Evolutionary conservation across 78 protist species (phyloP), one percentile per base, ranked within the genome.

Genomic region (Pelomyxa schiedti): DNA sequence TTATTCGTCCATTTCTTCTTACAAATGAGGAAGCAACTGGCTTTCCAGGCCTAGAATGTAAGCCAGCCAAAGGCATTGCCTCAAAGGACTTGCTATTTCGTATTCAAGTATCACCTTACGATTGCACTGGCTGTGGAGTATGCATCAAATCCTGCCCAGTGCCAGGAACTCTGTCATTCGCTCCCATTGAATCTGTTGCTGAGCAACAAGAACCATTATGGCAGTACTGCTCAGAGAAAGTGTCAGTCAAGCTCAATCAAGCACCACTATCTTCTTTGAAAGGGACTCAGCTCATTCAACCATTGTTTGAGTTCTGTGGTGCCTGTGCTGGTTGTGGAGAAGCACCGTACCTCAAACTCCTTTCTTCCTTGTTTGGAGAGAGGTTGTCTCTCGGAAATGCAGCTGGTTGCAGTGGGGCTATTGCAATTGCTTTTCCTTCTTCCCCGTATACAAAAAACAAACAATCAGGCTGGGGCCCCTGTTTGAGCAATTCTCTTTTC

Each of bases 281-380:
- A 75, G 90, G 83, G 30, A 39, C 80, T 7, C 82, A 79, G 69
- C 78, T 86, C 78, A 70, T 58, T 38, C 39, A 77, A 52, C 93
- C 93, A 7, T 64, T 72, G 53, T 4, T 89, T 36, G 88, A 86
- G 71, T 89, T 86, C 75, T 37, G 74, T 2, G 89, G 90, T 29
- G 90, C 93, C 37, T 89, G 93, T 53, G 86, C 35, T 7, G 90
- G 90, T 26, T 86, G 90, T 69, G 90, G 93, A 28, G 93, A 89
- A 64, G 79, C 88, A 16, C 84, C 90, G 29, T 83, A 89, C 70
- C 39, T 77, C 53, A 89, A 81, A 66, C 74, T 89, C 30, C 32
- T 82, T 29, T 69, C 90, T n/a, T 88, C 80, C 58, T 68, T 89
- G 30, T 85, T 80, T 41, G 93, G 90, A 3, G 89, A 83, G 9